phyloP scores from a whole-genome alignment of 1,284 basidiomycete genomes.

The Neotropicomus parvogracilis region DNA sequence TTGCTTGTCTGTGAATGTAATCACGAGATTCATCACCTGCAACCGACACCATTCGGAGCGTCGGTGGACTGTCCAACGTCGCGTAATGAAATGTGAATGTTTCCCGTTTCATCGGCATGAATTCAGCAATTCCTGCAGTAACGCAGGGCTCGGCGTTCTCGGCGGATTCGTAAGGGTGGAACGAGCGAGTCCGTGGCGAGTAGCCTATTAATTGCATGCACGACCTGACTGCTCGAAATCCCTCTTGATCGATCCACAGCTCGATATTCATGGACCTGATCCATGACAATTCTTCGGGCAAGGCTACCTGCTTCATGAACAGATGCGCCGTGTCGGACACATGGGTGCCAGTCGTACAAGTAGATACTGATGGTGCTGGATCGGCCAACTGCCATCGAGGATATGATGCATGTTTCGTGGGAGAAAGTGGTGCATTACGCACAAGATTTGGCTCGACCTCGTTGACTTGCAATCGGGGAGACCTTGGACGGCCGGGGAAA shows the following conservation, averaged over 20 bases:
- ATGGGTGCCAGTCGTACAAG: slow-evolving; percentile 2
- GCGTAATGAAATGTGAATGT: slow-evolving; percentile 68
- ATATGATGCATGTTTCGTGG: neutral
- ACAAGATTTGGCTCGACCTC: slow-evolving; percentile 16
- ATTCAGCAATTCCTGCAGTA: slow-evolving; percentile 50
- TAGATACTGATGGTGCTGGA: slow-evolving; percentile 1
- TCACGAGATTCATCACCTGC: slow-evolving; percentile 65
- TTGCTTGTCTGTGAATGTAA: slow-evolving; percentile 68
- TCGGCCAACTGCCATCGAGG: slow-evolving; percentile 15
- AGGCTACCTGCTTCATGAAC: slow-evolving; percentile 16
- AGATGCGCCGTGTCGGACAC: slow-evolving; percentile 13
- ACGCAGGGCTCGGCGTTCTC: slow-evolving; percentile 25
- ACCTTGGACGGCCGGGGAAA: slow-evolving; percentile 23
- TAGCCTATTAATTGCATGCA: slow-evolving; percentile 57
- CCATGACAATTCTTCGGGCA: slow-evolving; percentile 47
- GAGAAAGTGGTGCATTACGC: slow-evolving; percentile 5
- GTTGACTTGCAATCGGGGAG: slow-evolving; percentile 21
- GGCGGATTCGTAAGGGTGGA: slow-evolving; percentile 28
- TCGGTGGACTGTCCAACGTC: slow-evolving; percentile 63
- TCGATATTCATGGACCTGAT: slow-evolving; percentile 54
- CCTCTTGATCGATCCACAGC: slow-evolving; percentile 77
- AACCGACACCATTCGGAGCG: slow-evolving; percentile 61
- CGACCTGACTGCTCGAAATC: slow-evolving; percentile 60
- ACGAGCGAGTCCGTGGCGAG: slow-evolving; percentile 35
- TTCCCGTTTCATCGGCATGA: slow-evolving; percentile 56